Conservation (phyloP, 495 filamentous ascomycete genomes). For the Lasiosphaeriaceae sp. region DNA sequence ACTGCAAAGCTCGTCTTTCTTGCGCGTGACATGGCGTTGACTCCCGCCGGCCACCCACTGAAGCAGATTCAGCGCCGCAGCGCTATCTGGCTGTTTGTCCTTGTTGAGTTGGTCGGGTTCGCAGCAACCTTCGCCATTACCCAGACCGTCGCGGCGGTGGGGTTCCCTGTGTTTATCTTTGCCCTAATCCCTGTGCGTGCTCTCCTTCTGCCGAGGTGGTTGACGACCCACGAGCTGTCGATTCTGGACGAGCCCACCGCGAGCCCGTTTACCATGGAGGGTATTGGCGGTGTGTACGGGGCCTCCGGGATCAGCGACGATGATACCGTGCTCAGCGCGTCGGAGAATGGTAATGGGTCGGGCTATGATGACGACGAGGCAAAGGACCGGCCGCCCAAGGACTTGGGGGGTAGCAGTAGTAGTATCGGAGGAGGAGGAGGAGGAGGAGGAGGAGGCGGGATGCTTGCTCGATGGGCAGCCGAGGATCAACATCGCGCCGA, state of each 20-base stretch:
- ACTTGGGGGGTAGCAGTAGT: background rate
- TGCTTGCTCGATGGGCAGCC: no score
- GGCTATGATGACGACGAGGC: background rate
- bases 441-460: no score
- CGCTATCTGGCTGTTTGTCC: slow-evolving; percentile 73
- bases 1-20: slow-evolving; percentile 78
- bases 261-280: slow-evolving; percentile 81
- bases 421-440: no score
- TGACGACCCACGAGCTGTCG: slow-evolving; percentile 63
- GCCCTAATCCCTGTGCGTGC: slow-evolving; percentile 73
- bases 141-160: slow-evolving; percentile 90
- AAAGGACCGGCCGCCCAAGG: background rate
- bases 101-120: slow-evolving; percentile 74
- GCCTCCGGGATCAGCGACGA: slow-evolving; percentile 5
- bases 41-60: slow-evolving; percentile 63
- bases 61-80: slow-evolving; percentile 52
- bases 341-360: background rate
- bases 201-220: slow-evolving; percentile 66
- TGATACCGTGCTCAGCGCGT: background rate
- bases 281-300: slow-evolving; percentile 68
- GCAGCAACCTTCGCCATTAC: slow-evolving; percentile 90
- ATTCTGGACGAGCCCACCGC: slow-evolving; percentile 77
- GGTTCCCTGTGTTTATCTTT: slow-evolving; percentile 86
- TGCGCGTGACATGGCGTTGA: slow-evolving; percentile 61
- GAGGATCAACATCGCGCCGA: no score